phyloP scores from a whole-genome alignment of 75 land plant species.

The Cryptomeria japonica region DNA sequence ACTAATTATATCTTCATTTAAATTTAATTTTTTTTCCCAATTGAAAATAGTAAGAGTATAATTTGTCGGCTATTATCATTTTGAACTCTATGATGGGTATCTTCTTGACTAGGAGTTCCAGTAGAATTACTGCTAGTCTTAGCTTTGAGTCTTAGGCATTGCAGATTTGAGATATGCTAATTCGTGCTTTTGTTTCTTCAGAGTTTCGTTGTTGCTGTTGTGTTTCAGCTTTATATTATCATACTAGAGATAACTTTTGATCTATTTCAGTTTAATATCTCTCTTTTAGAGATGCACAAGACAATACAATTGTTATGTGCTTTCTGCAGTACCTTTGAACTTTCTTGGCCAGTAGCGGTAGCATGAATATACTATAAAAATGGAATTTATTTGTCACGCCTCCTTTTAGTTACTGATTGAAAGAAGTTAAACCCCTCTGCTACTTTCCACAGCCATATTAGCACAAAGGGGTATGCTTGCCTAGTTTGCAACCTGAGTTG shows the following conservation, averaged over 20 bases:
- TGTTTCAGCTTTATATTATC: neutral
- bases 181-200: neutral
- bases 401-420: neutral
- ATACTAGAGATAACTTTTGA: neutral
- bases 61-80: neutral
- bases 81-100: neutral
- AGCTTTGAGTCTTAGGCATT: neutral
- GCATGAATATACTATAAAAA: neutral
- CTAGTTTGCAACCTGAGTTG: neutral
- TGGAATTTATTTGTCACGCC: neutral
- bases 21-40: neutral
- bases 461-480: neutral
- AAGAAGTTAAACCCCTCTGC: neutral
- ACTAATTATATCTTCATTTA: neutral
- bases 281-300: neutral
- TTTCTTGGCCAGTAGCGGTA: neutral
- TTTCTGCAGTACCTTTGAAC: neutral
- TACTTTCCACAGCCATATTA: neutral
- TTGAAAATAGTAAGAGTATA: neutral
- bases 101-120: neutral
- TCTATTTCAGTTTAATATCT: neutral
- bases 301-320: neutral
- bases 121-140: neutral
- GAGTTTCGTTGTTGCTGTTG: neutral
- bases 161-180: neutral